Evolutionary conservation across 371 early-diverging fungal genomes (phyloP).

Genomic region (Rhizopus stolonifer): DNA sequence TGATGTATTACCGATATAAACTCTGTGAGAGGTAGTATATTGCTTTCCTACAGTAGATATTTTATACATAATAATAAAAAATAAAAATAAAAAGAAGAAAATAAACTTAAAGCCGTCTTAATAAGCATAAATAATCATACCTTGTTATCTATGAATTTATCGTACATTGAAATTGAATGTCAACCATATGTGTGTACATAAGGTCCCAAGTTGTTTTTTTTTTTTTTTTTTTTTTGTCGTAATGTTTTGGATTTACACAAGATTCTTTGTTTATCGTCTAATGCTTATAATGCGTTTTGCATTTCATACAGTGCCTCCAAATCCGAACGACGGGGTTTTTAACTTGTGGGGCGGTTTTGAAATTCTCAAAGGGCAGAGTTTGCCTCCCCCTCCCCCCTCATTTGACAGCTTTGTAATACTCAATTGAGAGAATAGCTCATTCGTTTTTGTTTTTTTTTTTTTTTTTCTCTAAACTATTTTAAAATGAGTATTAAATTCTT

Average conservation of each 20-base stretch:
- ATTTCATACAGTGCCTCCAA: too few species aligned
- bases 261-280: too few species aligned
- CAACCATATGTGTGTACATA: too few species aligned
- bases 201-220: too few species aligned
- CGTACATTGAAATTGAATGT: too few species aligned
- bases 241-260: too few species aligned
- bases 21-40: constrained; percentile 78
- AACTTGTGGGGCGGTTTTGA: background rate
- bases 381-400: background rate
- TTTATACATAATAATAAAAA: constrained; percentile 7
- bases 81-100: background rate
- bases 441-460: background rate
- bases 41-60: constrained; percentile 54
- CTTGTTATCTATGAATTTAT: too few species aligned
- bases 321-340: too few species aligned
- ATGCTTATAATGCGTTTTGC: too few species aligned
- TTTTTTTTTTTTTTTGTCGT: too few species aligned
- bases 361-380: constrained; percentile 1
- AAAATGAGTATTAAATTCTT: constrained; percentile 2
- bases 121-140: too few species aligned
- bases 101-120: background rate
- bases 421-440: background rate
- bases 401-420: constrained; percentile 2
- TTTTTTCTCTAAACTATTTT: background rate
- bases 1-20: constrained; percentile 68